phyloP scores from a whole-genome alignment of 345 rosid genomes.

The Excoecaria cochinchinensis region DNA sequence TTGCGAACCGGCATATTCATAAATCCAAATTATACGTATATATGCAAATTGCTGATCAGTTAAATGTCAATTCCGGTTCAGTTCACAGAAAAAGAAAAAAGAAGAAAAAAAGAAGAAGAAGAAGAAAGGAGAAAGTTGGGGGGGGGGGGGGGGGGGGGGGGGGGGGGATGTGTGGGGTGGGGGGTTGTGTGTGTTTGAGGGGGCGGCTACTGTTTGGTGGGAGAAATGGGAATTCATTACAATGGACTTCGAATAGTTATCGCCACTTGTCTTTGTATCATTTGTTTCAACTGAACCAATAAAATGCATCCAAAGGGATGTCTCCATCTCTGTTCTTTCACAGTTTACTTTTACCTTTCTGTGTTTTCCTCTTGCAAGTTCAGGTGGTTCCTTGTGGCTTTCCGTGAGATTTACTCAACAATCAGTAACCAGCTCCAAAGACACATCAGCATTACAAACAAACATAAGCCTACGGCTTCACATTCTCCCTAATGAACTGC shows the following conservation, averaged over 20 bases:
- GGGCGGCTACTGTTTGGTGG: background rate
- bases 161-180: too few species aligned
- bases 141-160: too few species aligned
- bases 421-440: conserved; percentile 1
- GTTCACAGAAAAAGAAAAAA: too few species aligned
- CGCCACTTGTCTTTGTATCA: background rate
- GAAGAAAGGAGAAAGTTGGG: too few species aligned
- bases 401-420: background rate
- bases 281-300: background rate
- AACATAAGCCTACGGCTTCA: conserved; percentile 48
- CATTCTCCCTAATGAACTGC: conserved; percentile 68
- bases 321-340: background rate
- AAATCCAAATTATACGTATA: too few species aligned
- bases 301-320: background rate
- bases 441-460: background rate
- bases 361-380: background rate
- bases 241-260: background rate
- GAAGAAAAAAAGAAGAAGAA: too few species aligned
- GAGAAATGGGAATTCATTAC: background rate
- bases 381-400: background rate
- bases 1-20: too few species aligned
- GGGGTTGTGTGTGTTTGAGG: too few species aligned
- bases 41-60: too few species aligned
- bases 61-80: too few species aligned
- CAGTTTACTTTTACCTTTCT: background rate